These are phyloP conservation scores for Teunomyces pallodes DNA, from an alignment of 805 yeast species.

Conservation along the genomic window DNA sequence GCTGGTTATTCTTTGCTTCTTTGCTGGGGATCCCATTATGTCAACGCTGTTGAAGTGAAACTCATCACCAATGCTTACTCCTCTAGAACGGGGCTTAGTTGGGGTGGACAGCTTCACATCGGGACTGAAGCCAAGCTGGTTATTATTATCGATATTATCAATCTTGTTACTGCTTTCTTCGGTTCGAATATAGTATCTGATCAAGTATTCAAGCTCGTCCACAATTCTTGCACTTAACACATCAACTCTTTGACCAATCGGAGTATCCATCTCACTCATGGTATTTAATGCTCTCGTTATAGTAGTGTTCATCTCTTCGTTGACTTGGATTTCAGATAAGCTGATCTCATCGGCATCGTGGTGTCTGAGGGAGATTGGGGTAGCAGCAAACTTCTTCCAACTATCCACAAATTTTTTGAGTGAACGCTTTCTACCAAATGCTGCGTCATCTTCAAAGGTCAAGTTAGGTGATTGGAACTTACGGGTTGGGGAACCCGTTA, in stretches of 20 bases:
- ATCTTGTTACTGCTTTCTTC: conserved; percentile 15
- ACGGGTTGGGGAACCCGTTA: conserved; percentile 10
- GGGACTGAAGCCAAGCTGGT: not conserved
- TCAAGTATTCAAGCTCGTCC: conserved; percentile 60
- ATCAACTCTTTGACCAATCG: conserved; percentile 48
- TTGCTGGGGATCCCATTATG: conserved; percentile 16
- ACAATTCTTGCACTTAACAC: conserved; percentile 67
- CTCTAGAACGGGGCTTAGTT: not conserved
- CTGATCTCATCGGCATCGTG: not conserved
- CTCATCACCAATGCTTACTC: not conserved
- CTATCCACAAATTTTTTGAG: conserved; percentile 38
- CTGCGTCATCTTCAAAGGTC: not conserved
- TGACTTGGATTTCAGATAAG: not conserved
- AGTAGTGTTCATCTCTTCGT: conserved; percentile 1
- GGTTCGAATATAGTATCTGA: conserved; percentile 40
- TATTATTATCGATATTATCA: conserved; percentile 15
- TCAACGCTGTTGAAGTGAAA: conserved; percentile 6
- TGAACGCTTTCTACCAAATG: conserved; percentile 30
- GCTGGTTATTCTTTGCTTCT: conserved; percentile 9
- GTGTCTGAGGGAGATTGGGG: conserved; percentile 1
- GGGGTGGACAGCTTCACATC: not conserved
- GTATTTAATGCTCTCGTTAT: not conserved
- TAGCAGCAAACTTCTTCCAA: conserved; percentile 33
- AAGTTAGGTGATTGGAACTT: conserved; percentile 3
- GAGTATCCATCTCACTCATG: conserved; percentile 10